These are phyloP conservation scores for Aspergillus melleus DNA, from an alignment of 2,329 filamentous ascomycete species.

Conservation along the genomic window DNA sequence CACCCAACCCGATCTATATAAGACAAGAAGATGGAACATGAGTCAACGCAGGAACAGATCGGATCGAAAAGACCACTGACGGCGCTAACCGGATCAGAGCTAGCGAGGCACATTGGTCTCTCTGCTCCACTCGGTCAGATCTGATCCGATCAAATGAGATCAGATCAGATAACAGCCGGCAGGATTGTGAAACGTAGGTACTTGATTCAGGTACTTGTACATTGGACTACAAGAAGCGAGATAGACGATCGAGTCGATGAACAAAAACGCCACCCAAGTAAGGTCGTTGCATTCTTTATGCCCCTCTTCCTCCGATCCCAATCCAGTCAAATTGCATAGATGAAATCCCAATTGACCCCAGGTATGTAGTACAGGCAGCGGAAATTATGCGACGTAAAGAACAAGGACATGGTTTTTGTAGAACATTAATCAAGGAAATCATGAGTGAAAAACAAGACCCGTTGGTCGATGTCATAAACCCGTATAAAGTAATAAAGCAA, in stretches of 20 bases:
- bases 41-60: neutral
- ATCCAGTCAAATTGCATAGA: neutral
- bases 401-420: neutral
- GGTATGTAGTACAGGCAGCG: neutral
- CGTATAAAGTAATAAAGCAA: conserved; percentile 14
- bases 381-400: neutral
- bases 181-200: too few relatives aligned
- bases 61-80: neutral
- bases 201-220: neutral
- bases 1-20: too few relatives aligned
- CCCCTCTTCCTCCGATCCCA: neutral
- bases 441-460: neutral
- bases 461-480: neutral
- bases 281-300: neutral
- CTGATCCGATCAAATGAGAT: too few relatives aligned
- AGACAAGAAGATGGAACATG: too few relatives aligned
- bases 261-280: neutral
- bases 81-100: neutral
- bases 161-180: neutral
- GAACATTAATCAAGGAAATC: neutral
- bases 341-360: neutral
- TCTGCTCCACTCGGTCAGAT: neutral
- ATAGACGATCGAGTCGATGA: neutral
- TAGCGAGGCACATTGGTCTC: neutral
- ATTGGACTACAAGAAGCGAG: neutral